A percentile compares a stretch with the other conserved stretches of the same genome.
Conservation (phyloP, 352 stramenopile species). For the Globisporangium nodosum region DNA sequence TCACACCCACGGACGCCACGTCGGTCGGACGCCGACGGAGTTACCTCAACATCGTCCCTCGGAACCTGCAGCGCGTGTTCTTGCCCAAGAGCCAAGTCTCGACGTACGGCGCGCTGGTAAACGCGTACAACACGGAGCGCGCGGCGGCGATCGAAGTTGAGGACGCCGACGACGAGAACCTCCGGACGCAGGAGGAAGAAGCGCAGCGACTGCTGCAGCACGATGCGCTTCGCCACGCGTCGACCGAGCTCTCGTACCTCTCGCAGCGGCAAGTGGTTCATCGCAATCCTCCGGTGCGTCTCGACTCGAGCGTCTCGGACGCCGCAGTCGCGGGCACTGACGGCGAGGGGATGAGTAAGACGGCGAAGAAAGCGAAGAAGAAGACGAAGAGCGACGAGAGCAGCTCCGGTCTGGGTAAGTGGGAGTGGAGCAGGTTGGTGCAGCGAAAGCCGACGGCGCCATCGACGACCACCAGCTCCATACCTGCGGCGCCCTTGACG, state of each 20-base stretch:
- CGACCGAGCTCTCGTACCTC: conserved; percentile 67
- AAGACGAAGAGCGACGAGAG: conserved; percentile 24
- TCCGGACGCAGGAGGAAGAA: conserved; percentile 16
- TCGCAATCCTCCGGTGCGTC: conserved; percentile 52
- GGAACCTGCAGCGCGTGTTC: conserved; percentile 62
- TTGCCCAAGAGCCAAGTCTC: conserved; percentile 21
- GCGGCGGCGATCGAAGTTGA: conserved; percentile 27
- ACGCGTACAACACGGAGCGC: conserved; percentile 39
- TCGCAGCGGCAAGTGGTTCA: conserved; percentile 78
- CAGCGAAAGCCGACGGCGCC: conserved; percentile 24
- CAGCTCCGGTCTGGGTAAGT: conserved; percentile 41
- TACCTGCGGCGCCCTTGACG: neutral
- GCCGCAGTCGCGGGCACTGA: neutral
- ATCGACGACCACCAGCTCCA: neutral
- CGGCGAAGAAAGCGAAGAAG: conserved; percentile 26
- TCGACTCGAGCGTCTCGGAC: conserved; percentile 7
- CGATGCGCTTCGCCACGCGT: conserved; percentile 46
- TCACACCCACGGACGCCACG: conserved; percentile 46
- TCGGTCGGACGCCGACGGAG: conserved; percentile 39
- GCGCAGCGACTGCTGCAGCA: conserved; percentile 34
- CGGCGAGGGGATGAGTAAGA: conserved; percentile 23
- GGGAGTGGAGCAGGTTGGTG: conserved; percentile 61
- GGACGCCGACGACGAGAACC: conserved; percentile 17
- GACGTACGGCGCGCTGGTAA: conserved; percentile 27
- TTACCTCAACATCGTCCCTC: conserved; percentile 68